A percentile compares a stretch with the other conserved stretches of the same genome.
Evolutionary conservation across 2,329 filamentous ascomycete genomes (phyloP).

Genomic region (Westerdykella aurantiaca): DNA sequence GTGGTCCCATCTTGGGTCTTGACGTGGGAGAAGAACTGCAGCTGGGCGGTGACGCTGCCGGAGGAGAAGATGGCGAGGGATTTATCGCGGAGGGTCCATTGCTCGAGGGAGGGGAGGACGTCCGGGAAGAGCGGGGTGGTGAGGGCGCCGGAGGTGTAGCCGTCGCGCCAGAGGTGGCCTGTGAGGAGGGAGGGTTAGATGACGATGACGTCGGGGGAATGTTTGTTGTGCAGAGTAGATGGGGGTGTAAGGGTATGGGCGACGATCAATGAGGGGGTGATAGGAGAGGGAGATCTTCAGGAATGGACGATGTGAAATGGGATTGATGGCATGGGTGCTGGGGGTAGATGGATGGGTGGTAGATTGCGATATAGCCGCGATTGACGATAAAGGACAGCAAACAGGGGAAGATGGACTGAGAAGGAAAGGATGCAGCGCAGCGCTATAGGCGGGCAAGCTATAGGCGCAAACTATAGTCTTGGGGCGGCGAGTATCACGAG

Average conservation of each 20-base stretch:
- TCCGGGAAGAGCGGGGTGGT: slow-evolving; percentile 70
- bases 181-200: slow-evolving; percentile 3
- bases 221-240: slow-evolving; percentile 1
- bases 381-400: slow-evolving; percentile 8
- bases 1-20: slow-evolving; percentile 28
- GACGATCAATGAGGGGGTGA: slow-evolving; percentile 4
- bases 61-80: slow-evolving; percentile 73
- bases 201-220: slow-evolving; percentile 3
- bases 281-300: background rate
- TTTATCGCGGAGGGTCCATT: slow-evolving; percentile 52
- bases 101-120: slow-evolving; percentile 57
- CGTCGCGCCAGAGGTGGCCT: slow-evolving; percentile 68
- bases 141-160: slow-evolving; percentile 65
- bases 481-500: too few relatives aligned
- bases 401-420: background rate
- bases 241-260: background rate
- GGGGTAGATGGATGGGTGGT: background rate
- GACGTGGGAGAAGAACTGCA: slow-evolving; percentile 66
- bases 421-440: slow-evolving; percentile 1
- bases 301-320: too few relatives aligned
- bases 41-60: slow-evolving; percentile 73
- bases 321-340: too few relatives aligned
- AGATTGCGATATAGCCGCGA: slow-evolving; percentile 12
- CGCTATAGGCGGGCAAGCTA: too few relatives aligned
- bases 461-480: too few relatives aligned